Evolutionary conservation across 1,284 basidiomycete genomes (phyloP).

Genomic region (Sporisorium reilianum): DNA sequence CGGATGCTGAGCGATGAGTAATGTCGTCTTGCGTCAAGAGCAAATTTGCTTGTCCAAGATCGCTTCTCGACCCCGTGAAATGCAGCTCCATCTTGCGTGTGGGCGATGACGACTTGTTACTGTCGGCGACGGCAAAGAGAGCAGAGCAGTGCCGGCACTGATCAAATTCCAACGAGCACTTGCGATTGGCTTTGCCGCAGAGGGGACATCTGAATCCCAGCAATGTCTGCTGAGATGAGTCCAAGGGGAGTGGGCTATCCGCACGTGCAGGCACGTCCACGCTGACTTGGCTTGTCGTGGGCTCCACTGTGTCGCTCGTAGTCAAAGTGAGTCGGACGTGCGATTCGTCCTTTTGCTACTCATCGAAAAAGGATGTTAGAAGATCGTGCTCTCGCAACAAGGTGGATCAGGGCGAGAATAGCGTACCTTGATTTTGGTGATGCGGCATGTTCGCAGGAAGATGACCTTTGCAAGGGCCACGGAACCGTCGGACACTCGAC

Average conservation of each 20-base stretch:
- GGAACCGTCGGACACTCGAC: conserved; percentile 15
- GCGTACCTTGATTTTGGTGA: conserved; percentile 23
- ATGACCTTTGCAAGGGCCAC: conserved; percentile 12
- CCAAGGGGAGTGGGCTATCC: neutral
- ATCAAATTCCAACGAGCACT: neutral
- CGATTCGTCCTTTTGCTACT: conserved; percentile 1
- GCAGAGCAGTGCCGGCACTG: conserved; percentile 24
- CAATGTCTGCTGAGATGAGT: conserved; percentile 15
- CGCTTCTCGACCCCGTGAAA: conserved; percentile 24
- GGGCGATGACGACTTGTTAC: neutral
- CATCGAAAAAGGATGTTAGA: neutral
- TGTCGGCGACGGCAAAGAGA: neutral
- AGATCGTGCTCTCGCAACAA: neutral
- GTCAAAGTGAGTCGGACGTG: conserved; percentile 8
- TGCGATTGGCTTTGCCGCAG: conserved; percentile 37
- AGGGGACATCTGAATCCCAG: conserved; percentile 20
- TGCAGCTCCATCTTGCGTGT: conserved; percentile 23
- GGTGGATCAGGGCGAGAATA: neutral
- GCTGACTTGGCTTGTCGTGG: neutral
- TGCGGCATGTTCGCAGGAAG: conserved; percentile 15
- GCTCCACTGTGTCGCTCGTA: neutral
- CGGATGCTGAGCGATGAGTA: conserved; percentile 10
- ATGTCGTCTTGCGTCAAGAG: conserved; percentile 14
- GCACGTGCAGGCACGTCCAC: too few relatives aligned
- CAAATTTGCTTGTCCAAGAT: conserved; percentile 33